Evolutionary conservation across 495 filamentous ascomycete species (phyloP), one percentile per base, ranked within the genome.

Genomic region (Neurospora terricola): DNA sequence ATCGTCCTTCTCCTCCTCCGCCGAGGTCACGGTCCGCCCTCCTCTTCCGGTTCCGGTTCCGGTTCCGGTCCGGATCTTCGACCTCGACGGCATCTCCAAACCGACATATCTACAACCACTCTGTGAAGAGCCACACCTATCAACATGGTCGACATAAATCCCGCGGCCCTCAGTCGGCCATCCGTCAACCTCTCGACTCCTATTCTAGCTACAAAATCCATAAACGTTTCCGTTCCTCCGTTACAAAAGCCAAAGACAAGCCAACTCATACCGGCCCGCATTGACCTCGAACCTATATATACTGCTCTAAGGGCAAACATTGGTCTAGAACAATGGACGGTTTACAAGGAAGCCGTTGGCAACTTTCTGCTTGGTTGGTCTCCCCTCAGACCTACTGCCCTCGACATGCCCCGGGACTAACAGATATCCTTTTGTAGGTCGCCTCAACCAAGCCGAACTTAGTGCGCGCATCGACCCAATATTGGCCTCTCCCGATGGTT

Each of bases 221-320:
- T 91, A 72, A 87, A 87, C 71, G 82, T 88, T 54, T 87, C 87
- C 30, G 84, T 84, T 18, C 81, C 89, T 11, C 83, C 86, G 70
- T 81, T 87, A 12, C 86, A 88, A 83, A 92, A 86, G 83, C 87
- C 83, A 70, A 93, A 91, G 76, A 88, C 89, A 6, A 90, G 89
- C 73, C 90, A 91, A 85, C 82, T 87, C 14, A 85, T 88, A 69
- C 87, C 90, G 4, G 86, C 90, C 59, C 91, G 96, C 77, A 92
- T 98, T 73, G 94, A 99, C 78, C 84, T 97, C 34, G 94, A 98
- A 79, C 92, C 93, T 37, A 86, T 94, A 75, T 98, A 98, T 79
- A 91, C 92, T 42, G 89, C 91, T 74, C 87, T 99, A 66, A 98
- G 97, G 80, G 83, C 86, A 54, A 89, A 87, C 48, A 90, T 98